Evolutionary conservation across 192 early-diverging fungal genomes (phyloP).

Genomic region (Funneliformis mosseae): DNA sequence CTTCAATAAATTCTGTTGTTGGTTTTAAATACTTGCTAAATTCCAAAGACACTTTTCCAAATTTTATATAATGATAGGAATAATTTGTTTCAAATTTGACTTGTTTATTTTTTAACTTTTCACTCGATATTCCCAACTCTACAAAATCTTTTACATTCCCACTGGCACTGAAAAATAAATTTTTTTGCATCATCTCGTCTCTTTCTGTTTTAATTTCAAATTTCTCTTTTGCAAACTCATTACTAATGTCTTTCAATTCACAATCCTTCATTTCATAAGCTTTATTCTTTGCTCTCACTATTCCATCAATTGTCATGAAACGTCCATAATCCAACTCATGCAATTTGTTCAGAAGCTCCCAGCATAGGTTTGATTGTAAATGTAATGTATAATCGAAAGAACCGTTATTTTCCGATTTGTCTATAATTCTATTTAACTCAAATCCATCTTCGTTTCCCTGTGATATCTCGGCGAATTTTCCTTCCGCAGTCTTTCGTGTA

Average conservation of each 20-base stretch:
- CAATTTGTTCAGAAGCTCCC: background rate
- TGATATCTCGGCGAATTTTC: too few relatives aligned
- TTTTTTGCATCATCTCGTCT: background rate
- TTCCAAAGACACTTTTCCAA: background rate
- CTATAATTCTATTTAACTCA: too few relatives aligned
- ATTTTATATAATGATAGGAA: background rate
- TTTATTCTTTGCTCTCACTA: background rate
- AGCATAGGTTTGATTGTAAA: background rate
- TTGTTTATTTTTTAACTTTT: background rate
- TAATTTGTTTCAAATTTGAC: background rate
- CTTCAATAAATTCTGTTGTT: background rate
- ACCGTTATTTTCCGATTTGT: too few relatives aligned
- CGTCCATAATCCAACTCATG: background rate
- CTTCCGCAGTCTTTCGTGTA: background rate
- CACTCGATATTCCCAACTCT: background rate
- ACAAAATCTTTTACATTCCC: background rate
- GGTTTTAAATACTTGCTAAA: background rate
- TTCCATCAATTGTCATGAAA: background rate
- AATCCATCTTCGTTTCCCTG: too few relatives aligned
- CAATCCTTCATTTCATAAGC: background rate
- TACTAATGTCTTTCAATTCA: background rate
- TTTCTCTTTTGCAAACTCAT: background rate
- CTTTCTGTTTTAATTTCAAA: background rate
- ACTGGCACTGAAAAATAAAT: background rate
- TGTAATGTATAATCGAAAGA: background rate